Conservation (phyloP, 352 stramenopile species). For the Phytophthora idaei region DNA sequence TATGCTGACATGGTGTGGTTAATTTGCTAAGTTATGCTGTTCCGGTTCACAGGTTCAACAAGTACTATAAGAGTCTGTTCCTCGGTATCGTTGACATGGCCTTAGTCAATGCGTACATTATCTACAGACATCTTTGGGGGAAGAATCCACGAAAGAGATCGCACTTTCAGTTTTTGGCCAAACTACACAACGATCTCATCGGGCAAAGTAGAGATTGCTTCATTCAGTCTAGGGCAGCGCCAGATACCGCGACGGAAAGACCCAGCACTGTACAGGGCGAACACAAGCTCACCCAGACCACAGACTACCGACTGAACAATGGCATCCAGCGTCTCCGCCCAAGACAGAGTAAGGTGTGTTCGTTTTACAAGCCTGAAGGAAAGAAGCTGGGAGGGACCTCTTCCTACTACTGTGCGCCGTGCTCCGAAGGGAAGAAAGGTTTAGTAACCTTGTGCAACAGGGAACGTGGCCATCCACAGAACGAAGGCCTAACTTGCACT, state of each 20-base stretch:
- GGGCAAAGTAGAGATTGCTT: not conserved
- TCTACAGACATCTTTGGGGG: not conserved
- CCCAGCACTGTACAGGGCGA: not conserved
- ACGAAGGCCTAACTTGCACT: slow-evolving; percentile 8
- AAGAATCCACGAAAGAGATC: not conserved
- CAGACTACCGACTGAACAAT: not conserved
- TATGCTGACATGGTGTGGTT: slow-evolving; percentile 6
- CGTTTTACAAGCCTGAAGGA: slow-evolving; percentile 12
- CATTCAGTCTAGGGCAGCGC: not conserved
- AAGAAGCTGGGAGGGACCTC: slow-evolving; percentile 17
- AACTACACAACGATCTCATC: not conserved
- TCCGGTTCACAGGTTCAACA: not conserved
- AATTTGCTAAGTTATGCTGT: slow-evolving; percentile 10
- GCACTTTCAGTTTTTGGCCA: not conserved
- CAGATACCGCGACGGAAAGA: not conserved
- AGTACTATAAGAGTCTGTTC: slow-evolving; percentile 14
- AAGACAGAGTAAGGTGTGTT: not conserved
- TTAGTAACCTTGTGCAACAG: slow-evolving; percentile 8
- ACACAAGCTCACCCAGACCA: not conserved
- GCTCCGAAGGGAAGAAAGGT: not conserved
- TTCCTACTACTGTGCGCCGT: slow-evolving; percentile 3
- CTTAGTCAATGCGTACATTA: slow-evolving; percentile 7
- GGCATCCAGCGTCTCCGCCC: not conserved
- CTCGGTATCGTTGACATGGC: slow-evolving; percentile 7
- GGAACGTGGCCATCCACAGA: not conserved